Evolutionary conservation across 495 filamentous ascomycete species (phyloP).

Genomic region (Tuber magnatum): DNA sequence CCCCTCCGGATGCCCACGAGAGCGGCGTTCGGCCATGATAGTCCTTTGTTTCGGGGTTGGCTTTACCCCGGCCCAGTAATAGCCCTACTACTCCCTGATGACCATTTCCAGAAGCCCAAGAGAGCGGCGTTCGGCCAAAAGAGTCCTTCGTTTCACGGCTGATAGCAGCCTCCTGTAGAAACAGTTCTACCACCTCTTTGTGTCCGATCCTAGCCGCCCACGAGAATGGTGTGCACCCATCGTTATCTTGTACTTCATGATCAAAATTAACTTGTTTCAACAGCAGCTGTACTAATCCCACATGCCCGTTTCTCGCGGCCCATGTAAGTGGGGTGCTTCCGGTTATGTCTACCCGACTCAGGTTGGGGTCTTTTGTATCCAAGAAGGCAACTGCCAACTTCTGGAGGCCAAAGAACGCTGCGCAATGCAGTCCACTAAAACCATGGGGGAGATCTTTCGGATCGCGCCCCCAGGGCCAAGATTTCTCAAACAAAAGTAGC

Average conservation of each 20-base stretch:
- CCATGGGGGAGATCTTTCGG: neutral
- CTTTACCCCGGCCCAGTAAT: slow-evolving; percentile 21
- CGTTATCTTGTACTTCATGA: neutral
- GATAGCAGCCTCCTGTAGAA: slow-evolving; percentile 1
- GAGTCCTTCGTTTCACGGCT: slow-evolving; percentile 9
- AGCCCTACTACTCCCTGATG: slow-evolving; percentile 38
- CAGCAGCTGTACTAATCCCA: slow-evolving; percentile 30
- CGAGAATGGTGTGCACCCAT: slow-evolving; percentile 14
- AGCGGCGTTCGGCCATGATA: slow-evolving; percentile 35
- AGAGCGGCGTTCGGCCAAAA: slow-evolving; percentile 41
- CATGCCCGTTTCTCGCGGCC: slow-evolving; percentile 28
- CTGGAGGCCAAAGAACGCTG: neutral
- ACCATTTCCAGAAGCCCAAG: slow-evolving; percentile 42
- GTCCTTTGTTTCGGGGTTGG: slow-evolving; percentile 27
- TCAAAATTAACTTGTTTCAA: slow-evolving; percentile 20
- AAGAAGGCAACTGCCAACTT: neutral
- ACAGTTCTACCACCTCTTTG: slow-evolving; percentile 14
- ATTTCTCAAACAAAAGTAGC: neutral
- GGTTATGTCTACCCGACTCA: slow-evolving; percentile 15
- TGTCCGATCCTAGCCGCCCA: slow-evolving; percentile 29
- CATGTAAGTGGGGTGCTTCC: slow-evolving; percentile 37
- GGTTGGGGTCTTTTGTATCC: neutral
- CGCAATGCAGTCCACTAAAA: slow-evolving; percentile 1
- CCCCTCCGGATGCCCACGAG: slow-evolving; percentile 23
- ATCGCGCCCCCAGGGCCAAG: neutral